Conservation (phyloP, 495 filamentous ascomycete species). For the Penicillium simplicissimum region DNA sequence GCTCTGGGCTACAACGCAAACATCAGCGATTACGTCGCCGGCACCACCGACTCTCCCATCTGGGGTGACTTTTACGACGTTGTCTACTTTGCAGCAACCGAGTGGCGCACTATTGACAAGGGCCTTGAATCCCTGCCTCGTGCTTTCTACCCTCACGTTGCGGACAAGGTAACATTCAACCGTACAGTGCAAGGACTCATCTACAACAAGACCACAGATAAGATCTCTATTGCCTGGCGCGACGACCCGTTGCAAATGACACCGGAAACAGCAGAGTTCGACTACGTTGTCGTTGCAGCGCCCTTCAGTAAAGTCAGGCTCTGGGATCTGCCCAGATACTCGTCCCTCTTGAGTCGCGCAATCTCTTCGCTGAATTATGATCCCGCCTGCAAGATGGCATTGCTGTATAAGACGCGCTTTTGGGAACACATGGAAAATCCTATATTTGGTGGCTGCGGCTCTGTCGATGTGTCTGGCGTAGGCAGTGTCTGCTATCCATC, state of each 20-base stretch:
- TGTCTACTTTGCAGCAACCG: constrained; percentile 60
- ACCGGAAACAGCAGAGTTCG: constrained; percentile 54
- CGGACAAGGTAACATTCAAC: constrained; percentile 54
- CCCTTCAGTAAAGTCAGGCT: constrained; percentile 61
- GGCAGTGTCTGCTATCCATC: constrained; percentile 63
- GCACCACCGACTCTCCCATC: constrained; percentile 23
- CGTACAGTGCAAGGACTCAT: constrained; percentile 49
- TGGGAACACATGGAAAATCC: constrained; percentile 65
- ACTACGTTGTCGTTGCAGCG: constrained; percentile 64
- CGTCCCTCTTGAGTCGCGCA: constrained; percentile 55
- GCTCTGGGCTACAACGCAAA: constrained; percentile 55
- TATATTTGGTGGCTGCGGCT: constrained; percentile 63
- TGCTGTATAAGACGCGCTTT: constrained; percentile 65
- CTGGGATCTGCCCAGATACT: constrained; percentile 54
- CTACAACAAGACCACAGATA: constrained; percentile 41
- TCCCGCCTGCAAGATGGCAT: constrained; percentile 62
- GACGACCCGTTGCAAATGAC: constrained; percentile 39
- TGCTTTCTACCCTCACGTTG: constrained; percentile 62
- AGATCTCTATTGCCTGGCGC: constrained; percentile 51
- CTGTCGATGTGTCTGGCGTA: constrained; percentile 59
- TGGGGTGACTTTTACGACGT: constrained; percentile 45
- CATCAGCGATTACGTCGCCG: constrained; percentile 52
- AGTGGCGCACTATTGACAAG: constrained; percentile 67
- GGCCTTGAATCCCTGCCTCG: constrained; percentile 59
- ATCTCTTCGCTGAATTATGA: constrained; percentile 60